These are phyloP conservation scores for Penicillium macrosclerotiorum DNA, from an alignment of 495 filamentous ascomycete genomes.

Conservation along the genomic window DNA sequence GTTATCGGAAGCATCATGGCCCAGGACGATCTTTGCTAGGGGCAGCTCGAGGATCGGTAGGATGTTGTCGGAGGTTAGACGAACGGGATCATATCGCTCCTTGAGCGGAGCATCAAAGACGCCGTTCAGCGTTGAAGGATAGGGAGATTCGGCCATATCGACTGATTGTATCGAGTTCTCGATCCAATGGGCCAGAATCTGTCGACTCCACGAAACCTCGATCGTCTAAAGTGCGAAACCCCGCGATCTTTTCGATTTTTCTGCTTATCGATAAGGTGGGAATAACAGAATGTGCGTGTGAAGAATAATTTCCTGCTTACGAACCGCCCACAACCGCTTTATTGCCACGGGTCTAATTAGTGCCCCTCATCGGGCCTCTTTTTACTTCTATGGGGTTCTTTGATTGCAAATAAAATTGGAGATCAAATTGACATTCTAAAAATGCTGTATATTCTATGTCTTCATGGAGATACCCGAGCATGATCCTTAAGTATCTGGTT, in stretches of 20 bases:
- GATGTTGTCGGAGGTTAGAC: slow-evolving; percentile 34
- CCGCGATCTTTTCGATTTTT: slow-evolving; percentile 35
- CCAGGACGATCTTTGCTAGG: slow-evolving; percentile 37
- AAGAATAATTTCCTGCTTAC: not conserved
- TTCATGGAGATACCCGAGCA: slow-evolving; percentile 17
- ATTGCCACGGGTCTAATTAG: slow-evolving; percentile 13
- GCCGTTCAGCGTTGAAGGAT: slow-evolving; percentile 33
- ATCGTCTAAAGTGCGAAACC: slow-evolving; percentile 22
- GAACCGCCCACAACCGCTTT: not conserved
- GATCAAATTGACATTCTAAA: too few species aligned
- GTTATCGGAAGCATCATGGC: slow-evolving; percentile 25
- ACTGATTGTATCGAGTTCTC: slow-evolving; percentile 3
- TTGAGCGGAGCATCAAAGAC: slow-evolving; percentile 33
- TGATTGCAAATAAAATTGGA: too few species aligned
- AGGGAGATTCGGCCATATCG: slow-evolving; percentile 29
- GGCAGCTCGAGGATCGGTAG: slow-evolving; percentile 38
- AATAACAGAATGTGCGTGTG: slow-evolving; percentile 18
- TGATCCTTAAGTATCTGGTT: slow-evolving; percentile 52
- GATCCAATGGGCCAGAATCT: not conserved
- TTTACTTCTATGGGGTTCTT: too few species aligned
- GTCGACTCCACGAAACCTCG: slow-evolving; percentile 7
- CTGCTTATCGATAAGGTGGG: slow-evolving; percentile 32
- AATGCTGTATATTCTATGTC: not conserved
- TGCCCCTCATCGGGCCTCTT: not conserved
- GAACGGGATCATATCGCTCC: slow-evolving; percentile 37